Percentiles rank a stretch among this genome's conserved stretches.
phyloP scores from a whole-genome alignment of 1,139 yeast genomes.

The Saccharomyces hybrid region DNA sequence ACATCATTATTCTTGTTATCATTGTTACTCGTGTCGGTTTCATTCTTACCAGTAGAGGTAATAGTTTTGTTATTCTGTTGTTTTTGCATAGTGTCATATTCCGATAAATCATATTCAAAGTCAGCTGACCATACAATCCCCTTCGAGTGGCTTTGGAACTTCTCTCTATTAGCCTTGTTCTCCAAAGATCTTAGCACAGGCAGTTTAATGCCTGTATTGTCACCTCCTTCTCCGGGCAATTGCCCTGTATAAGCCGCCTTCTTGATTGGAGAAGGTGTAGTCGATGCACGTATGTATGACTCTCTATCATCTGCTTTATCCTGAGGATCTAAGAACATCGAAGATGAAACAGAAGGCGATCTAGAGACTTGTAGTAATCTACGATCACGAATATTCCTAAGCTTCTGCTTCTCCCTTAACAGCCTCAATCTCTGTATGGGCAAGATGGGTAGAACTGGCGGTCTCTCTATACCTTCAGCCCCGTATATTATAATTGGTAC shows the following conservation, averaged over 20 bases:
- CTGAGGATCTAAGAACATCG: neutral
- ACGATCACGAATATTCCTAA: slow-evolving; percentile 9
- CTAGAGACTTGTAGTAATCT: slow-evolving; percentile 1
- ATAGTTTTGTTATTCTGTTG: neutral
- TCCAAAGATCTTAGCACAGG: neutral
- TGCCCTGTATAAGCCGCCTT: neutral
- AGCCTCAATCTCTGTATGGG: slow-evolving; percentile 28
- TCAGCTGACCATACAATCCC: slow-evolving; percentile 28
- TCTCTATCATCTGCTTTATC: neutral
- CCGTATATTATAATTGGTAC: slow-evolving; percentile 11
- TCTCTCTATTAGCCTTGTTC: slow-evolving; percentile 4
- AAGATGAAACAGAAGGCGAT: neutral
- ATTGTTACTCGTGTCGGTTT: neutral
- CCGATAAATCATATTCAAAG: slow-evolving; percentile 25
- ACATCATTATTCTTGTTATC: neutral
- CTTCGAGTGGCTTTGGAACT: slow-evolving; percentile 2
- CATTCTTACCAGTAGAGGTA: neutral
- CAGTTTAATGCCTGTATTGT: neutral
- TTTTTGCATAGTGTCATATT: slow-evolving; percentile 11
- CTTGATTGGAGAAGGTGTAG: slow-evolving; percentile 22
- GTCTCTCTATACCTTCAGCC: slow-evolving; percentile 13
- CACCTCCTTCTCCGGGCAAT: neutral
- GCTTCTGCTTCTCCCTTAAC: slow-evolving; percentile 23
- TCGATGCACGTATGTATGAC: slow-evolving; percentile 9
- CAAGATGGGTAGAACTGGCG: slow-evolving; percentile 28